A percentile compares a stretch with the other conserved stretches of the same genome.
Conservation (phyloP, 1,139 yeast species). For the Lizanozyma gosingica region DNA sequence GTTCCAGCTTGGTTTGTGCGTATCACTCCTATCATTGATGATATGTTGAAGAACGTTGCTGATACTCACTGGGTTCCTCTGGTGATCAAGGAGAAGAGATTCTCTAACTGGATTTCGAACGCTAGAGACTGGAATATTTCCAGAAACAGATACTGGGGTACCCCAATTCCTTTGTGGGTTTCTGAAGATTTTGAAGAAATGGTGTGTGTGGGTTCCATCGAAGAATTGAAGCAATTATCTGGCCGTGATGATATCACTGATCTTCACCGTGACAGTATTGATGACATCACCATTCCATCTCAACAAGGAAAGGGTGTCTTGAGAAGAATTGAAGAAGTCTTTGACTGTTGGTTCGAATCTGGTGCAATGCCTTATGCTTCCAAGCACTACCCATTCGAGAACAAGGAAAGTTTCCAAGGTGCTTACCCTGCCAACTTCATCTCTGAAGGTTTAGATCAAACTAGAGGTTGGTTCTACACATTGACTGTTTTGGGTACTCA, state of each 20-base stretch:
- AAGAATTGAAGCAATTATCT: constrained; percentile 74
- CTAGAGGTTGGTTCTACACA: constrained; percentile 99
- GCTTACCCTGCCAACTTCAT: constrained; percentile 96
- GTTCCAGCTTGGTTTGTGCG: constrained; percentile 99
- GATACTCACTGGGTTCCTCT: constrained; percentile 93
- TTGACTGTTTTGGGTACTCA: constrained; percentile 94
- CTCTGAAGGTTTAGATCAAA: constrained; percentile 97
- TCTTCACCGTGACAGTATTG: constrained; percentile 89
- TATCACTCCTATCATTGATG: constrained; percentile 75
- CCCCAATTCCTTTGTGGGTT: constrained; percentile 97
- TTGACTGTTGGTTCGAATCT: constrained; percentile 99
- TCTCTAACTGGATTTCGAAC: constrained; percentile 94
- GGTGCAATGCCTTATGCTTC: constrained; percentile 99
- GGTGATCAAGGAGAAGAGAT: constrained; percentile 85
- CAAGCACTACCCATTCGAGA: constrained; percentile 93
- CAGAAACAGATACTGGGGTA: constrained; percentile 99
- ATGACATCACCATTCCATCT: constrained; percentile 90
- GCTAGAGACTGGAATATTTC: constrained; percentile 99
- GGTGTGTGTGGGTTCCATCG: constrained; percentile 86
- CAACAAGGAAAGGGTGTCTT: constrained; percentile 78
- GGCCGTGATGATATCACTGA: constrained; percentile 79
- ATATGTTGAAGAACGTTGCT: constrained; percentile 80
- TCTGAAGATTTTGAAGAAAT: constrained; percentile 88
- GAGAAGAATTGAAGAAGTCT: constrained; percentile 92
- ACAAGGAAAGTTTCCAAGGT: constrained; percentile 53